Conservation (phyloP, 148 eudicot genomes). For the Dysphania ambrosioides region DNA sequence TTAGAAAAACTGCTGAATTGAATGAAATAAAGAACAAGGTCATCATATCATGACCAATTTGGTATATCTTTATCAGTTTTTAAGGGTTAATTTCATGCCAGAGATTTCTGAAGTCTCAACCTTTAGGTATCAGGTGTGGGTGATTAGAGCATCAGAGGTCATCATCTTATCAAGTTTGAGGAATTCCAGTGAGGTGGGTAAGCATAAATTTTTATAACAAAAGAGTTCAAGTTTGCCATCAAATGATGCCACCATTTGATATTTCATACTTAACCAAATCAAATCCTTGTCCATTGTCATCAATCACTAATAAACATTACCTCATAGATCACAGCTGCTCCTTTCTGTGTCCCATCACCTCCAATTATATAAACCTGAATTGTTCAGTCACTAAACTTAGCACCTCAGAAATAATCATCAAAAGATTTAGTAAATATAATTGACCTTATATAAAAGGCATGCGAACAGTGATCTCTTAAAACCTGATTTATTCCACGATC, state of each 20-base stretch:
- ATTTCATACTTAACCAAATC: not conserved
- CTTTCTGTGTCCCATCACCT: constrained; percentile 92
- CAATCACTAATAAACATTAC: constrained; percentile 30
- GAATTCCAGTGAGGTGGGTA: not conserved
- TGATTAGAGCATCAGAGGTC: not conserved
- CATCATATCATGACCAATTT: constrained; percentile 1
- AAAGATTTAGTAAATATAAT: not conserved
- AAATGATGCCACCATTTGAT: not conserved
- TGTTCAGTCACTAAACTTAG: constrained; percentile 19
- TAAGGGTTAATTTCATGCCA: not conserved
- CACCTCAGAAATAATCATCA: not conserved
- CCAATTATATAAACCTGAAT: constrained; percentile 84
- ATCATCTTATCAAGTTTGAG: not conserved
- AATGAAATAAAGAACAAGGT: not conserved
- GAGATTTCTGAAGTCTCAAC: not conserved
- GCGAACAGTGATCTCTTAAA: not conserved
- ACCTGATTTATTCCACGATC: constrained; percentile 95
- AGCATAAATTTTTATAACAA: not conserved
- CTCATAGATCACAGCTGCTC: constrained; percentile 79
- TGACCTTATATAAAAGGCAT: not conserved
- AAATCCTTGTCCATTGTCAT: not conserved
- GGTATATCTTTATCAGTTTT: not conserved
- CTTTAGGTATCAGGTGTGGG: not conserved
- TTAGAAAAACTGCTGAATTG: not conserved
- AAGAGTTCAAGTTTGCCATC: not conserved